A percentile compares a stretch with the other conserved stretches of the same genome.
phyloP scores from a whole-genome alignment of 306 rosid genomes.

The Acacia confusa region DNA sequence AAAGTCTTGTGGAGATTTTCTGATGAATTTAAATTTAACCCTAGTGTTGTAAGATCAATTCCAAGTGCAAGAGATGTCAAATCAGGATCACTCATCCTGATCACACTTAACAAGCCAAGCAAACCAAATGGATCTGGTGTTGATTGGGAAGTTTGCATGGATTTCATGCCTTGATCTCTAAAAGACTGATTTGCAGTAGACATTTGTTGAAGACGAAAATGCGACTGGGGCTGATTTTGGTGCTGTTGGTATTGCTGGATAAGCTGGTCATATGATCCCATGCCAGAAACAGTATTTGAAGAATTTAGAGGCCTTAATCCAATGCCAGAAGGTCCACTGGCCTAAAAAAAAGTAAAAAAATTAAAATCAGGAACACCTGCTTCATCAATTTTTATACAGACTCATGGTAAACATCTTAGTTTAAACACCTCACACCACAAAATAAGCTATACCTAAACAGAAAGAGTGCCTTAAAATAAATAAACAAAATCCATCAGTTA shows the following conservation, averaged over 20 bases:
- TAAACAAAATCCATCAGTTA: slow-evolving; percentile 5
- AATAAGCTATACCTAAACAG: neutral
- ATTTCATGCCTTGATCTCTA: slow-evolving; percentile 80
- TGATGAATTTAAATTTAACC: slow-evolving; percentile 87
- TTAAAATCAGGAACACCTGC: slow-evolving; percentile 24
- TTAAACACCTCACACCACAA: slow-evolving; percentile 9
- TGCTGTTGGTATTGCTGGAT: slow-evolving; percentile 93
- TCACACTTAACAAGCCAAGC: slow-evolving; percentile 91
- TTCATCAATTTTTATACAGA: neutral
- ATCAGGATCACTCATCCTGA: slow-evolving; percentile 91
- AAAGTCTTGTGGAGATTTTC: slow-evolving; percentile 96
- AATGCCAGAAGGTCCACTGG: slow-evolving; percentile 94
- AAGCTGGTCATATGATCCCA: slow-evolving; percentile 89
- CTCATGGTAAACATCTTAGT: neutral
- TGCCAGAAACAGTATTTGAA: slow-evolving; percentile 76
- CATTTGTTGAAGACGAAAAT: slow-evolving; percentile 87
- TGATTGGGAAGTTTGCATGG: slow-evolving; percentile 73
- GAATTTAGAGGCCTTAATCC: slow-evolving; percentile 91
- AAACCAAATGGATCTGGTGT: slow-evolving; percentile 85
- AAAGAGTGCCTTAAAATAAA: neutral
- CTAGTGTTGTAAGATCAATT: slow-evolving; percentile 90
- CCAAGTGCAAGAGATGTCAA: slow-evolving; percentile 96
- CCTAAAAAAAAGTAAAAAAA: slow-evolving; percentile 42
- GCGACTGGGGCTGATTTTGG: slow-evolving; percentile 78
- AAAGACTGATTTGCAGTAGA: slow-evolving; percentile 76